These are phyloP conservation scores for Taphrina betulina DNA, from an alignment of 1,139 yeast species.

Conservation along the genomic window DNA sequence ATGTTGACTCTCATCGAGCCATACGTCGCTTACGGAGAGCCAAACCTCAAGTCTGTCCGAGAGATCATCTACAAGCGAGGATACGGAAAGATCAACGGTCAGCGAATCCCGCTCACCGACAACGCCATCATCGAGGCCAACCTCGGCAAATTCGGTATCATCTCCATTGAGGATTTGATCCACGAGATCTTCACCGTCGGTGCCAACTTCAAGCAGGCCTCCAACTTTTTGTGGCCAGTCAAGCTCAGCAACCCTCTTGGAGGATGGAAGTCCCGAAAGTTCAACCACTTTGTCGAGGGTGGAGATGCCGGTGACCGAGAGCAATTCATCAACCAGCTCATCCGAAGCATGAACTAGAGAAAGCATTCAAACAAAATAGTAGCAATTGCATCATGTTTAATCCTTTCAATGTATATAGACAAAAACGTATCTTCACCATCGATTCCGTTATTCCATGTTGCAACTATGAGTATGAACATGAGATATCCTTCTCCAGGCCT, in stretches of 20 bases:
- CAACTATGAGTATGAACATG: too few species aligned
- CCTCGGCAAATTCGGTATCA: slow-evolving; percentile 95
- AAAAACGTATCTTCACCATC: too few species aligned
- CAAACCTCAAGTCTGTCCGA: slow-evolving; percentile 93
- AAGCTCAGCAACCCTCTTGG: slow-evolving; percentile 98
- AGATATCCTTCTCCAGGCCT: too few species aligned
- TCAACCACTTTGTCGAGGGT: slow-evolving; percentile 99
- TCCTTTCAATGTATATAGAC: too few species aligned
- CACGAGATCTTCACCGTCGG: slow-evolving; percentile 97
- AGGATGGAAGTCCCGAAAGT: slow-evolving; percentile 99
- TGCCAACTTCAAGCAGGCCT: slow-evolving; percentile 99
- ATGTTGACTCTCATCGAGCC: slow-evolving; percentile 97
- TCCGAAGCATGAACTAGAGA: slow-evolving; percentile 88
- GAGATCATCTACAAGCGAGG: slow-evolving; percentile 99
- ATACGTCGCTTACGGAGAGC: slow-evolving; percentile 99
- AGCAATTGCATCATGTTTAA: too few species aligned
- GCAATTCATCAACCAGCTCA: slow-evolving; percentile 95
- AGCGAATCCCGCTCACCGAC: slow-evolving; percentile 93
- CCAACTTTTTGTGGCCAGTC: slow-evolving; percentile 99
- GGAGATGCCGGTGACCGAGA: slow-evolving; percentile 99
- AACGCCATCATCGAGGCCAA: slow-evolving; percentile 89
- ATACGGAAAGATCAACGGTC: slow-evolving; percentile 98
- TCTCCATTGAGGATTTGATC: slow-evolving; percentile 94
- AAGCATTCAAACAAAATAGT: not conserved
- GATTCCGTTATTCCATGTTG: too few species aligned